Percentiles rank a stretch among this genome's conserved stretches.
These are phyloP conservation scores for Auricularia cornea DNA, from an alignment of 768 basidiomycete species.

Conservation along the genomic window DNA sequence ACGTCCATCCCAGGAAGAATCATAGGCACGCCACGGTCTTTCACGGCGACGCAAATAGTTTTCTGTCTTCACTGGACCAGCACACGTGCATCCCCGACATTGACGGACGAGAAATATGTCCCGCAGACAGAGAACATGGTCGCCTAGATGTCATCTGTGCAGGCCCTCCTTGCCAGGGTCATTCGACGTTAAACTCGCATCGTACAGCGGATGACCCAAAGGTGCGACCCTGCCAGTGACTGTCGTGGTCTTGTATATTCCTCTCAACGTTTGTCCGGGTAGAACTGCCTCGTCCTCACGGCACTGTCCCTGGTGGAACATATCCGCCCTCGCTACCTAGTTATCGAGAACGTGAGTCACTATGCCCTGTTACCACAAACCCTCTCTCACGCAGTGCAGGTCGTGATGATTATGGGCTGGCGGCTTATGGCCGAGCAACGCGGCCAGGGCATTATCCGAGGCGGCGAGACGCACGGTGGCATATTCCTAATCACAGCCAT, in stretches of 20 bases:
- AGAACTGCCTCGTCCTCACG: slow-evolving; percentile 36
- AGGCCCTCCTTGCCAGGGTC: not conserved
- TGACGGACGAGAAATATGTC: not conserved
- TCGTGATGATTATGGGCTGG: slow-evolving; percentile 29
- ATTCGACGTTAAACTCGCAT: not conserved
- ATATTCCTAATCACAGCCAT: slow-evolving; percentile 57
- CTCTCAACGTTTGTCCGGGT: no score
- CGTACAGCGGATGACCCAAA: not conserved
- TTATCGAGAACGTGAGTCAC: slow-evolving; percentile 49
- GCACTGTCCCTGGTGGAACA: slow-evolving; percentile 44
- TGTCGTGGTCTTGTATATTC: no score
- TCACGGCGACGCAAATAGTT: not conserved
- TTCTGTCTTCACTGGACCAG: not conserved
- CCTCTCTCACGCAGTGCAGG: not conserved
- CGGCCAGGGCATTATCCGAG: slow-evolving; percentile 38
- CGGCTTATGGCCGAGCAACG: slow-evolving; percentile 34
- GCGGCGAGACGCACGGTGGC: slow-evolving; percentile 66
- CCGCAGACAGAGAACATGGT: not conserved
- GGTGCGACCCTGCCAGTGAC: no score
- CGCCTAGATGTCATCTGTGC: not conserved
- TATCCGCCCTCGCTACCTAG: slow-evolving; percentile 33
- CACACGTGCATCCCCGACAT: not conserved
- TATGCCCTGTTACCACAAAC: not conserved
- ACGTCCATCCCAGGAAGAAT: not conserved
- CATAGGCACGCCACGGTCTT: not conserved